A percentile compares a stretch with the other conserved stretches of the same genome.
These are phyloP conservation scores for Elaeis guineensis DNA, from an alignment of 176 grass and related monocot genomes.

Conservation along the genomic window DNA sequence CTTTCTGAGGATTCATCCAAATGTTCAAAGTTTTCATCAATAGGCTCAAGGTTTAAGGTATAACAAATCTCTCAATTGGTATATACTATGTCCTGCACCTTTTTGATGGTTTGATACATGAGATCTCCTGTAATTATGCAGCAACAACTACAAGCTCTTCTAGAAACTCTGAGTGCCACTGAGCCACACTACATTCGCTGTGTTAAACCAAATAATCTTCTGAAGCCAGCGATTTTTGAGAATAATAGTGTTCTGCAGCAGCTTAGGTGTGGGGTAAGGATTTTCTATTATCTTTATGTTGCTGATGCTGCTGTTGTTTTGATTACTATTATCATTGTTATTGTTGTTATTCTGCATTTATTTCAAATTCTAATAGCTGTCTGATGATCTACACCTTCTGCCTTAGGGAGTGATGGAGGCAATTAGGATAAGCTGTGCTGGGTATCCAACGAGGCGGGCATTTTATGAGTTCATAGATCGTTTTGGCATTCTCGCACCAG, in stretches of 20 bases:
- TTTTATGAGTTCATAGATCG: slow-evolving; percentile 91
- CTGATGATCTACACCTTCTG: no score
- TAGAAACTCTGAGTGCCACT: slow-evolving; percentile 88
- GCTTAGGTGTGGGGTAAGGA: slow-evolving; percentile 93
- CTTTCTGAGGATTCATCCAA: slow-evolving; percentile 74
- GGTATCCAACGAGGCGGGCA: slow-evolving; percentile 91
- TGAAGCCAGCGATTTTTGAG: slow-evolving; percentile 94
- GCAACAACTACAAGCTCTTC: slow-evolving; percentile 95
- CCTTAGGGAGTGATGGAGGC: slow-evolving; percentile 96
- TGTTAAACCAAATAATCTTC: slow-evolving; percentile 94
- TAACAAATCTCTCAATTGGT: no score
- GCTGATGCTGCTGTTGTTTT: no score
- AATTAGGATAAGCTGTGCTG: slow-evolving; percentile 94
- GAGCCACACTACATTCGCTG: slow-evolving; percentile 99
- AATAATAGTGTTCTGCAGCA: slow-evolving; percentile 91
- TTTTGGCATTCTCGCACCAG: slow-evolving; percentile 88
- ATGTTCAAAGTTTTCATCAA: slow-evolving; percentile 98
- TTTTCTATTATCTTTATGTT: no score
- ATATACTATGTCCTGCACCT: no score
- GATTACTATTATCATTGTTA: no score
- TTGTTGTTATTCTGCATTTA: no score
- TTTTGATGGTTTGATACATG: no score
- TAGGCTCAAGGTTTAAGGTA: slow-evolving; percentile 95
- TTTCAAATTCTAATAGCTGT: no score
- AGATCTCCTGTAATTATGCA: slow-evolving; percentile 21